Conservation (phyloP, 768 basidiomycete species). For the Pleurotus ostreatus region DNA sequence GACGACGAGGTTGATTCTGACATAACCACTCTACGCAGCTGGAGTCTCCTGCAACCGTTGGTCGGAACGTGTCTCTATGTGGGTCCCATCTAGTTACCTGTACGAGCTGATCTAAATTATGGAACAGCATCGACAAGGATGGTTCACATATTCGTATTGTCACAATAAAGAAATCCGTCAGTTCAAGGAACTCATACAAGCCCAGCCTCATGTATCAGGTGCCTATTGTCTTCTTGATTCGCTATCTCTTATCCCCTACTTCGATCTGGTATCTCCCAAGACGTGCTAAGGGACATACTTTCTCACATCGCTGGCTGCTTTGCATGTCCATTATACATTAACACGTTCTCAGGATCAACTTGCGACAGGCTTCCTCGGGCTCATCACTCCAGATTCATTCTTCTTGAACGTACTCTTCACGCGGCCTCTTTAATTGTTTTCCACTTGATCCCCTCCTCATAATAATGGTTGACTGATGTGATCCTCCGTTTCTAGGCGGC, state of each 20-base stretch:
- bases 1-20: constrained; percentile 57
- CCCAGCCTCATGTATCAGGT: constrained; percentile 66
- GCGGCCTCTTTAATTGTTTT: neutral
- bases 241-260: constrained; percentile 22
- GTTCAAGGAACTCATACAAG: constrained; percentile 78
- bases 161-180: constrained; percentile 94
- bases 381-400: neutral
- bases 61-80: constrained; percentile 84
- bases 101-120: constrained; percentile 25
- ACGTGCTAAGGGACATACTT: constrained; percentile 11
- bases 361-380: constrained; percentile 6
- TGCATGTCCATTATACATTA: neutral
- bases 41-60: constrained; percentile 79
- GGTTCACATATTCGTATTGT: constrained; percentile 98
- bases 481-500: constrained; percentile 41
- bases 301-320: constrained; percentile 5
- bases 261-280: constrained; percentile 19
- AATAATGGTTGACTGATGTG: neutral
- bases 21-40: constrained; percentile 68
- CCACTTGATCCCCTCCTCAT: neutral
- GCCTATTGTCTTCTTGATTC: constrained; percentile 20
- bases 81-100: constrained; percentile 32
- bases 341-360: constrained; percentile 6
- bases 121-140: constrained; percentile 74
- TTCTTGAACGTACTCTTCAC: neutral